Percentiles rank a stretch among this genome's conserved stretches.
These are phyloP conservation scores for Carex myosuroides DNA, from an alignment of 176 grass and related monocot genomes.

Conservation along the genomic window DNA sequence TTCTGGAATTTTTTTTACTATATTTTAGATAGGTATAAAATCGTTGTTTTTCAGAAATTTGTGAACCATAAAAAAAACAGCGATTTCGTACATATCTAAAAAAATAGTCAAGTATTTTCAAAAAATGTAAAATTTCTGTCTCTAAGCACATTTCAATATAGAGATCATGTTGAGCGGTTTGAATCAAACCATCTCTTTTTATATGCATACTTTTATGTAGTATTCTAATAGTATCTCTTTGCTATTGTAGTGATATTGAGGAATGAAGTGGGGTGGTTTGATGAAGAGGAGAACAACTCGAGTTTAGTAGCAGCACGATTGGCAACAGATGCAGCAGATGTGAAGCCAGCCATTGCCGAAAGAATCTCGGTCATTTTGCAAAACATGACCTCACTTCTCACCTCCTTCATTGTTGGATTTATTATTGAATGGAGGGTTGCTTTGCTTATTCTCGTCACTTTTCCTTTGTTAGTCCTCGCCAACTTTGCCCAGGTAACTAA, in stretches of 20 bases:
- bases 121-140: no score
- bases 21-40: no score
- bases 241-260: slow-evolving; percentile 63
- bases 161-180: no score
- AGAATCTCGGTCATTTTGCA: slow-evolving; percentile 91
- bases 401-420: slow-evolving; percentile 79
- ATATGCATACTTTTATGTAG: neutral
- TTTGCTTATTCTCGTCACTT: slow-evolving; percentile 77
- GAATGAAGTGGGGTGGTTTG: slow-evolving; percentile 96
- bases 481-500: slow-evolving; percentile 74
- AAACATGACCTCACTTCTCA: slow-evolving; percentile 79
- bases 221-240: neutral
- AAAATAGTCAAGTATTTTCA: no score
- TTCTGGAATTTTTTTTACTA: no score
- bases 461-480: slow-evolving; percentile 85
- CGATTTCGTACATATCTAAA: no score
- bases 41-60: no score
- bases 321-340: slow-evolving; percentile 80
- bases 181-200: no score
- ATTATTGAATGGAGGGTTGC: slow-evolving; percentile 89
- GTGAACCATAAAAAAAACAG: no score
- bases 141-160: no score
- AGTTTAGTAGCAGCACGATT: slow-evolving; percentile 72
- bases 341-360: slow-evolving; percentile 77
- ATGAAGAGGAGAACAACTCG: slow-evolving; percentile 91